phyloP scores from a whole-genome alignment of 2,329 filamentous ascomycete genomes.

The Hawksworthiomyces lignivorus region DNA sequence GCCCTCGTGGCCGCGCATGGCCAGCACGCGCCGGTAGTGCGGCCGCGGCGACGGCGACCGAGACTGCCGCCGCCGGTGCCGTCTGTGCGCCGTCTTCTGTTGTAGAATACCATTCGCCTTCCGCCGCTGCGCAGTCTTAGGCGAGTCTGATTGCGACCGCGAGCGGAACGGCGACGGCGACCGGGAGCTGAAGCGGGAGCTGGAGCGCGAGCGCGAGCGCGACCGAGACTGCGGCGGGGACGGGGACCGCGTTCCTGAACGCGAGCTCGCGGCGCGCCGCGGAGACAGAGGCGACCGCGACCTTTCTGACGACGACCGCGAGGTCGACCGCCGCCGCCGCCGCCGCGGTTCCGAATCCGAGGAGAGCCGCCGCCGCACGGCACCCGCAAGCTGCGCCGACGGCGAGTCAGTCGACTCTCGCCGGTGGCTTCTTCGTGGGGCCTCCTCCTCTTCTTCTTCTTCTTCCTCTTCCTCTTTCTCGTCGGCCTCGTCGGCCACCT shows the following conservation, averaged over 20 bases:
- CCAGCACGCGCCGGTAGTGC: conserved; percentile 61
- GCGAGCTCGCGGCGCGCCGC: background rate
- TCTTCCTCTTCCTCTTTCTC: background rate
- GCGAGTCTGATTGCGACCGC: conserved; percentile 27
- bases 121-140: no score
- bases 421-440: background rate
- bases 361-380: conserved; percentile 2
- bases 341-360: background rate
- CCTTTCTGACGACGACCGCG: background rate
- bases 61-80: conserved; percentile 25
- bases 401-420: conserved; percentile 10
- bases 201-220: background rate
- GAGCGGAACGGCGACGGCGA: background rate
- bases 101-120: no score
- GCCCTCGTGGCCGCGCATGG: conserved; percentile 68
- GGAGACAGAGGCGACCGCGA: background rate
- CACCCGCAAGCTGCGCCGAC: conserved; percentile 13
- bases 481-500: background rate
- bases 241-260: background rate
- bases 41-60: conserved; percentile 37
- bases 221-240: conserved; percentile 1
- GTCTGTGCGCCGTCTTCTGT: no score
- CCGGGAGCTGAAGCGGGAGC: background rate
- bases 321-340: background rate
- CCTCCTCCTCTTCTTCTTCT: background rate